These are phyloP conservation scores for Sphaerulina populicola DNA, from an alignment of 2,329 filamentous ascomycete genomes.

Conservation along the genomic window DNA sequence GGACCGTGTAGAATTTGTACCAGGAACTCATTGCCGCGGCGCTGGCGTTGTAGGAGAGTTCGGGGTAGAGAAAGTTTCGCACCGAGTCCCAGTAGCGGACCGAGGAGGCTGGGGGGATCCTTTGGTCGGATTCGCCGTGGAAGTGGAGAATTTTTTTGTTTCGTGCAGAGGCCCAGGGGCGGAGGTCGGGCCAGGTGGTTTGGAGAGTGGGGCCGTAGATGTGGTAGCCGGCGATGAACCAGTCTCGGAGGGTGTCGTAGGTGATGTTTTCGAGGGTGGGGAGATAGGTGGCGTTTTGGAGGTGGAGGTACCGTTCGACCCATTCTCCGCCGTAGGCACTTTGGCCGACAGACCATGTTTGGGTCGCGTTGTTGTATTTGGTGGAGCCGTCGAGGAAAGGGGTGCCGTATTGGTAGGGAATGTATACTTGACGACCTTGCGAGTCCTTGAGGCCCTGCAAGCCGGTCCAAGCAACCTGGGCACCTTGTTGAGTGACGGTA, in stretches of 20 bases:
- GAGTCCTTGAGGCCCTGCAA: slow-evolving; percentile 37
- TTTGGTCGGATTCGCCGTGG: slow-evolving; percentile 50
- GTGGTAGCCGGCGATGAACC: slow-evolving; percentile 46
- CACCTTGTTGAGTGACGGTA: slow-evolving; percentile 30
- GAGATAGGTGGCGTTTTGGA: slow-evolving; percentile 29
- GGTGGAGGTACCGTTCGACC: slow-evolving; percentile 38
- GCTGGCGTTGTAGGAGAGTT: neutral
- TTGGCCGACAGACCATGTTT: slow-evolving; percentile 31
- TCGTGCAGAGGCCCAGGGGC: slow-evolving; percentile 42
- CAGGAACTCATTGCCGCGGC: neutral
- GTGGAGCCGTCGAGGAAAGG: slow-evolving; percentile 33
- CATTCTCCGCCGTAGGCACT: slow-evolving; percentile 35
- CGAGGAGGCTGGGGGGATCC: slow-evolving; percentile 47
- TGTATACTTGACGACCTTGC: slow-evolving; percentile 37
- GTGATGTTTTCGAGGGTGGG: slow-evolving; percentile 41
- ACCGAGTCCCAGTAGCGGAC: slow-evolving; percentile 51
- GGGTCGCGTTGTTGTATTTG: slow-evolving; percentile 31
- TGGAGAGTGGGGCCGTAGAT: slow-evolving; percentile 47
- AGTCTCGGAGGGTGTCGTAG: slow-evolving; percentile 49
- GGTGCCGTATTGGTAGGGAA: slow-evolving; percentile 31
- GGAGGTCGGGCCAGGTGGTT: slow-evolving; percentile 48
- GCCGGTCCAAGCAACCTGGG: slow-evolving; percentile 32
- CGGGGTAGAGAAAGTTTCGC: neutral
- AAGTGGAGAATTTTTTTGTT: slow-evolving; percentile 54
- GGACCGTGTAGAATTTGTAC: neutral